Evolutionary conservation across 768 basidiomycete genomes (phyloP), one percentile per base, ranked within the genome.

Genomic region (Phylloporus sp.): DNA sequence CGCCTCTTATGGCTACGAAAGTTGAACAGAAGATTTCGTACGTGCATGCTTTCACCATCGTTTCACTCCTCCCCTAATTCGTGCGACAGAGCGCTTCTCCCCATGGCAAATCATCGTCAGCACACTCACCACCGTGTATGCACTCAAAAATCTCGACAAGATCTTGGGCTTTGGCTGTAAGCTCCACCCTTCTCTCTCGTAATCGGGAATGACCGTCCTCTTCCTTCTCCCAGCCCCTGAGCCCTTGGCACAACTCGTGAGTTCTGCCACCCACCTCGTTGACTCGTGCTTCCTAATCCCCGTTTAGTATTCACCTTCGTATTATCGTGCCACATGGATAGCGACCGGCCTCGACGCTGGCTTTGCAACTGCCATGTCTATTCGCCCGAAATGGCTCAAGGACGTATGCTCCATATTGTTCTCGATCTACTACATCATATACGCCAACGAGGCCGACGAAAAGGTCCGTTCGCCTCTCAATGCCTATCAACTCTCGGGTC

Each of bases 261-360:
- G 84, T 72, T 11, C 11, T 18, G 21, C 21, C 24, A 34, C 31
- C 46, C 10, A 20, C 34, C 22, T 27, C 41, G 41, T 31, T 48
- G 42, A 17, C 33, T 44, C 23, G 36, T 41, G 34, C 39, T 18
- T 45, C 47, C 40, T 51, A 43, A 40, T 49, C 6, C 41, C 42
- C 13, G 38, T 41, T 10, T 53, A 93, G 91, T 95, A 96, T 62
- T 88, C 91, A 4, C 79, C 89, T 1, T 86, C 90, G 3, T 96
- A 93, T 67, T 95, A 94, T 69, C 86, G 96, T 21, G 95, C 93
- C 8, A 95, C 94, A 42, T 99, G 93, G 86, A 84, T 99, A 47
- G 80, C 69, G 39, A 95, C 90, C 1, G 94, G 93, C 2, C 73
- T 97, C n/a, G 96, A 99, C 62, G 92, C 94, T 3, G 96, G 94